Conservation (phyloP, 1,284 basidiomycete species). For the Papiliotrema nemorosa region DNA sequence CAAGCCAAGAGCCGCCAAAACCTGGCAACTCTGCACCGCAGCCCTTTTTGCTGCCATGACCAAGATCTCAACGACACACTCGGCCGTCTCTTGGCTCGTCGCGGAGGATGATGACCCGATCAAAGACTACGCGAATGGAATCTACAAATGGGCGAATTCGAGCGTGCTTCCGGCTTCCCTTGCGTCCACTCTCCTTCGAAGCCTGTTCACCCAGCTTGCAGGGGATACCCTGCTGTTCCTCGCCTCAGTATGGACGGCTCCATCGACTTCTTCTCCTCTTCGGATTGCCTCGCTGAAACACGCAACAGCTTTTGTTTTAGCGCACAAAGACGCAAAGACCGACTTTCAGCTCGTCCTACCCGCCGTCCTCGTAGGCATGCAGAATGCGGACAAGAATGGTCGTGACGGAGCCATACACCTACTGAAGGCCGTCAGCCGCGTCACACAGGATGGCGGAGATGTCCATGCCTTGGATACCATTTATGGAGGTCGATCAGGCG, state of each 20-base stretch:
- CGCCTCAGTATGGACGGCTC: constrained; percentile 60
- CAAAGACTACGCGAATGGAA: constrained; percentile 19
- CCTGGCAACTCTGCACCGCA: constrained; percentile 29
- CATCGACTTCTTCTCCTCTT: constrained; percentile 38
- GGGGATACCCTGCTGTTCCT: constrained; percentile 78
- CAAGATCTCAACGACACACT: constrained; percentile 11
- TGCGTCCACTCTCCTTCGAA: constrained; percentile 59
- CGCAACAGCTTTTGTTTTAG: constrained; percentile 59
- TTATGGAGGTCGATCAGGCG: constrained; percentile 68
- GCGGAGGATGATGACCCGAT: background rate
- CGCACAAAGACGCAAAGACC: constrained; percentile 50
- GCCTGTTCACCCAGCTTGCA: constrained; percentile 65
- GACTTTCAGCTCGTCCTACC: constrained; percentile 88
- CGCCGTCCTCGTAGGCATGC: constrained; percentile 65
- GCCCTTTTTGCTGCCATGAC: constrained; percentile 31
- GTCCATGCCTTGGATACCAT: constrained; percentile 80
- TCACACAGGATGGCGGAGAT: constrained; percentile 45
- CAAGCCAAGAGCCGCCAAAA: constrained; percentile 30
- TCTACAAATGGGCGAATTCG: constrained; percentile 64
- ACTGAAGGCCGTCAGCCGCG: constrained; percentile 49
- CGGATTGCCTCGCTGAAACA: constrained; percentile 75
- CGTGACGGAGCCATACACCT: constrained; percentile 65
- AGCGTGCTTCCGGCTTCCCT: constrained; percentile 52
- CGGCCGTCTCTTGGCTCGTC: constrained; percentile 24
- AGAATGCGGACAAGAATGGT: constrained; percentile 55